These are phyloP conservation scores for Hericium coralloides DNA, from an alignment of 768 basidiomycete species.

Conservation along the genomic window DNA sequence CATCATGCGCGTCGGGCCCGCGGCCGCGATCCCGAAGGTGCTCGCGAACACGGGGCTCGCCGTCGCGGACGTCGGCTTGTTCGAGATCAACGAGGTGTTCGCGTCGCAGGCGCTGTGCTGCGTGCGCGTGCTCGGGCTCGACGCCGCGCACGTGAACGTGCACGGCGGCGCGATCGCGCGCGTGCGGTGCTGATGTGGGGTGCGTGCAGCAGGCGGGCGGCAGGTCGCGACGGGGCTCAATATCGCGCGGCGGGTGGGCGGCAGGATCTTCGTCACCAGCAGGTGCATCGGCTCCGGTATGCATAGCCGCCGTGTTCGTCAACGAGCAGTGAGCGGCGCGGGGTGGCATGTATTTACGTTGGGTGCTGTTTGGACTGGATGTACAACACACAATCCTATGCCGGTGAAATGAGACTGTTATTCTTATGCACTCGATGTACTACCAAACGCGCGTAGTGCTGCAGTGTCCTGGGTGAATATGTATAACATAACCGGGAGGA, in stretches of 20 bases:
- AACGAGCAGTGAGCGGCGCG: slow-evolving; percentile 58
- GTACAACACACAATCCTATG: too few relatives aligned
- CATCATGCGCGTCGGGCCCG: slow-evolving; percentile 59
- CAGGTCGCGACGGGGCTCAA: slow-evolving; percentile 82
- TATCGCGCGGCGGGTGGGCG: slow-evolving; percentile 68
- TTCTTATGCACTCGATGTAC: too few relatives aligned
- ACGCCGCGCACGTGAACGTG: slow-evolving; percentile 74
- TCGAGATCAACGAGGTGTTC: slow-evolving; percentile 89
- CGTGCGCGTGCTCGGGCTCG: slow-evolving; percentile 59
- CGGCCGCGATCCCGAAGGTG: too few relatives aligned
- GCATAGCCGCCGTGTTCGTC: slow-evolving; percentile 82
- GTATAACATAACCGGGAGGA: too few relatives aligned
- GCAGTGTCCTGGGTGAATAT: too few relatives aligned
- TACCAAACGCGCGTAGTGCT: too few relatives aligned
- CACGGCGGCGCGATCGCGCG: slow-evolving; percentile 80
- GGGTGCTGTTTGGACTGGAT: too few relatives aligned
- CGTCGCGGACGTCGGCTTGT: slow-evolving; percentile 56
- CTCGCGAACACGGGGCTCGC: too few relatives aligned
- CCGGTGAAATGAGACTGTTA: too few relatives aligned
- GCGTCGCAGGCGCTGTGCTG: slow-evolving; percentile 75
- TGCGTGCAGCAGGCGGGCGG: slow-evolving; percentile 57
- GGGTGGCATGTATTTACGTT: too few relatives aligned
- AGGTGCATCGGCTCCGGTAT: slow-evolving; percentile 91
- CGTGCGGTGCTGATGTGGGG: background rate
- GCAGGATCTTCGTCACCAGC: slow-evolving; percentile 75